Evolutionary conservation across 352 stramenopile species (phyloP).

Genomic region (Pythium brachiatum): DNA sequence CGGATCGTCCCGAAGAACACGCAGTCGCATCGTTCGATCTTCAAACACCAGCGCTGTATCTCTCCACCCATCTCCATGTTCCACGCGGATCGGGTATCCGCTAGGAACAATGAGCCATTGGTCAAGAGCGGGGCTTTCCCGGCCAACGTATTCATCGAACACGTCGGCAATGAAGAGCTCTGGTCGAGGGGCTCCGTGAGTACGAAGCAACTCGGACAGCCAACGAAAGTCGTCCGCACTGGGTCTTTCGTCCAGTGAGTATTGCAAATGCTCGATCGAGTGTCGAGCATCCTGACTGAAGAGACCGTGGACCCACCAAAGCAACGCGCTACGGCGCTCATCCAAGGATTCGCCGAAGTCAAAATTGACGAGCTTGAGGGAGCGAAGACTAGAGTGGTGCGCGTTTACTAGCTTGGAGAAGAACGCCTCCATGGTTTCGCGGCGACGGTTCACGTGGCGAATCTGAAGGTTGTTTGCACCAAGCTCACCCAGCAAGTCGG

Average conservation of each 20-base stretch:
- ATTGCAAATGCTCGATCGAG: background rate
- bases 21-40: background rate
- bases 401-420: background rate
- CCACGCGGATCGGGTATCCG: background rate
- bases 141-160: background rate
- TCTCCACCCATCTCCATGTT: background rate
- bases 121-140: background rate
- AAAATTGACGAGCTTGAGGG: background rate
- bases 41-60: background rate
- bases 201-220: background rate
- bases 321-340: background rate
- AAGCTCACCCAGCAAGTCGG: background rate
- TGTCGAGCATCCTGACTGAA: constrained; percentile 8
- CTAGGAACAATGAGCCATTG: constrained; percentile 1
- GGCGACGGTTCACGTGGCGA: background rate
- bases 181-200: background rate
- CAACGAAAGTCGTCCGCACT: background rate
- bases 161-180: constrained; percentile 2
- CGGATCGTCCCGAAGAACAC: constrained; percentile 5
- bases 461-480: background rate
- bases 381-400: background rate
- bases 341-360: background rate
- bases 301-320: constrained; percentile 2
- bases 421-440: background rate
- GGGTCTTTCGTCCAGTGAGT: background rate